A percentile compares a stretch with the other conserved stretches of the same genome.
phyloP scores from a whole-genome alignment of 768 basidiomycete genomes.

The Agaricus sinodeliciosus region DNA sequence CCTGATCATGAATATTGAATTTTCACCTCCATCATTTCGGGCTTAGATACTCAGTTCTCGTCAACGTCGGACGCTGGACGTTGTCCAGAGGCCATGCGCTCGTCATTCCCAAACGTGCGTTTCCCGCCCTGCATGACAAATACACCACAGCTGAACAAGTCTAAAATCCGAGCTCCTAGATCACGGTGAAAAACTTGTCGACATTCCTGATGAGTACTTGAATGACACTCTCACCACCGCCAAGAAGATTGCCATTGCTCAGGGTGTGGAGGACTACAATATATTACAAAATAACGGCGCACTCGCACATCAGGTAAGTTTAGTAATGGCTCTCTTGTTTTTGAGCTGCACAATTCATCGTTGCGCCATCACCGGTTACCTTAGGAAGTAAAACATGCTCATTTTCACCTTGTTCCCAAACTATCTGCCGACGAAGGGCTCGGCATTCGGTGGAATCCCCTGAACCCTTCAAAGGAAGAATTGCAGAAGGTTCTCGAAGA shows the following conservation, averaged over 20 bases:
- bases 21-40: not conserved
- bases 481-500: constrained; percentile 53
- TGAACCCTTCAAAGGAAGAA: constrained; percentile 55
- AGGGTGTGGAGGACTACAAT: constrained; percentile 42
- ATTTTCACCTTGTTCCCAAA: constrained; percentile 94
- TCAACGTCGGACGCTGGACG: constrained; percentile 73
- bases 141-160: not conserved
- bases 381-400: constrained; percentile 78
- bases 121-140: not conserved
- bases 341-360: not conserved
- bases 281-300: constrained; percentile 64
- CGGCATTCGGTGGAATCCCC: constrained; percentile 73
- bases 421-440: constrained; percentile 71
- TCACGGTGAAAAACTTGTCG: constrained; percentile 80
- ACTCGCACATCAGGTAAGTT: constrained; percentile 48
- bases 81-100: constrained; percentile 85
- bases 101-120: constrained; percentile 86
- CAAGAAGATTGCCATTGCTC: constrained; percentile 82
- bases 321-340: not conserved
- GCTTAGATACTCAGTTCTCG: constrained; percentile 65
- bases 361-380: not conserved
- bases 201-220: constrained; percentile 83
- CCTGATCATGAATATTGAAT: not conserved
- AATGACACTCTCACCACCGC: constrained; percentile 70
- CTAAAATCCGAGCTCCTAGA: constrained; percentile 35